Evolutionary conservation across 257 asterid species (phyloP).

Genomic region (Marsdenia floribunda): DNA sequence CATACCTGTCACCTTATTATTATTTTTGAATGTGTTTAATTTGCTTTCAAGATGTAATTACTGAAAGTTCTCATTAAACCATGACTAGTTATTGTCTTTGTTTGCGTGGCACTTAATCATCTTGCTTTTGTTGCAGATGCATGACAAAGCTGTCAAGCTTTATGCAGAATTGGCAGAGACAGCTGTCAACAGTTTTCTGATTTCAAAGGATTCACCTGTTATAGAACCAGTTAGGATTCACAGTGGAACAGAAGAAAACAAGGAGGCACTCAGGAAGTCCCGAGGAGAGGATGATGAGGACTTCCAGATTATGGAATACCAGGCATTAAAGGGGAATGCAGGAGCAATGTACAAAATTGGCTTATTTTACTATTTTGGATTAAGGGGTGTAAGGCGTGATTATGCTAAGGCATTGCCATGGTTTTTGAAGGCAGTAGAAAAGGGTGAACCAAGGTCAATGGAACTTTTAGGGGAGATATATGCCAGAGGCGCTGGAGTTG

Average conservation of each 20-base stretch:
- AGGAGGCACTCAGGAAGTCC: slow-evolving; percentile 88
- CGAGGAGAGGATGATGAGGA: slow-evolving; percentile 99
- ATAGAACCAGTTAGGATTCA: slow-evolving; percentile 95
- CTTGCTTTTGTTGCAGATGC: slow-evolving; percentile 55
- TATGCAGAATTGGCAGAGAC: slow-evolving; percentile 96
- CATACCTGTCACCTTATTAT: no score
- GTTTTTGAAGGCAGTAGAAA: slow-evolving; percentile 90
- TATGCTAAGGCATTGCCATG: slow-evolving; percentile 83
- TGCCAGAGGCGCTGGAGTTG: slow-evolving; percentile 97
- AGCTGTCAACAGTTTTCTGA: slow-evolving; percentile 86
- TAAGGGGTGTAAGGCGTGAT: slow-evolving; percentile 94
- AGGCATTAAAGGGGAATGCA: slow-evolving; percentile 92
- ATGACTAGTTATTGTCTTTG: not conserved
- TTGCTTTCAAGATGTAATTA: not conserved
- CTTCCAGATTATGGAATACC: slow-evolving; percentile 93
- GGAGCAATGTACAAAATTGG: slow-evolving; percentile 96
- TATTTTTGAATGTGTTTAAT: not conserved
- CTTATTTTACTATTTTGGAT: slow-evolving; percentile 83
- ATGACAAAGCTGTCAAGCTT: slow-evolving; percentile 79
- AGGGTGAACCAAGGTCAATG: slow-evolving; percentile 94
- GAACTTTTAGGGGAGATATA: slow-evolving; percentile 98
- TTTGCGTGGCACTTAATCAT: not conserved
- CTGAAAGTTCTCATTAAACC: not conserved
- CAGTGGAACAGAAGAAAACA: slow-evolving; percentile 95
- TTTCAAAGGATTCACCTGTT: slow-evolving; percentile 90